These are phyloP conservation scores for Violaceomyces palustris DNA, from an alignment of 1,284 basidiomycete genomes.

Conservation along the genomic window DNA sequence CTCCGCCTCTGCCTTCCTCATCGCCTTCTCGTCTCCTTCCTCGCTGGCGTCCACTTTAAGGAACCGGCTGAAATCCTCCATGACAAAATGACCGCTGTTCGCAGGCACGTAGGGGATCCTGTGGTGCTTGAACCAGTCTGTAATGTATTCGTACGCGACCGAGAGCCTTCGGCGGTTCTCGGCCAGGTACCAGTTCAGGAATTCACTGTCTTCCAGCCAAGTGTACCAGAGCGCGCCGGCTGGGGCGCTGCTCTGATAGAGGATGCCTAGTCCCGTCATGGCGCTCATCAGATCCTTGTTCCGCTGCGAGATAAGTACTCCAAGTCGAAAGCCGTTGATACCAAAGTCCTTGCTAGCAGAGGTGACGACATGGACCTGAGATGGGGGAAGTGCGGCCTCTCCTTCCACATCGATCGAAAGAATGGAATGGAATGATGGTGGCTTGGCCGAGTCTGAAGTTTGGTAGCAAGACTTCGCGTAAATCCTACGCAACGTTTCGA, in stretches of 20 bases:
- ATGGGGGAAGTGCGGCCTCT: conserved; percentile 20
- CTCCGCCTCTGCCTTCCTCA: conserved; percentile 8
- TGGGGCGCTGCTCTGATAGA: conserved; percentile 20
- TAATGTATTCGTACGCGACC: conserved; percentile 13
- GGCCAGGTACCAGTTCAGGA: conserved; percentile 28
- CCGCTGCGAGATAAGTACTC: conserved; percentile 32
- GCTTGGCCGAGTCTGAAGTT: conserved; percentile 5
- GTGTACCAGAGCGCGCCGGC: conserved; percentile 20
- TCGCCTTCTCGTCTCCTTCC: conserved; percentile 1
- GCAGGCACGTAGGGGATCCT: conserved; percentile 16
- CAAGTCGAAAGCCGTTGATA: conserved; percentile 40
- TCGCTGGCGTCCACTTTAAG: background rate
- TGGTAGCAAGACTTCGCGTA: conserved; percentile 33
- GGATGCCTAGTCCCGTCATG: conserved; percentile 11
- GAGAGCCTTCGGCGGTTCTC: conserved; percentile 27
- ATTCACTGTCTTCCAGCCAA: conserved; percentile 19
- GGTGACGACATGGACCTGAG: conserved; percentile 31
- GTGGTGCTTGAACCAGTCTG: conserved; percentile 14
- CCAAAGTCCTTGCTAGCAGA: conserved; percentile 41
- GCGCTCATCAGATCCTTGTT: conserved; percentile 23
- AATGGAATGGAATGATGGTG: conserved; percentile 26
- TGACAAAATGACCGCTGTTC: conserved; percentile 34
- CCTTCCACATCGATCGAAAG: conserved; percentile 22
- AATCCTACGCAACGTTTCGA: conserved; percentile 9
- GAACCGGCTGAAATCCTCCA: conserved; percentile 16